Percentiles rank a stretch among this genome's conserved stretches.
These are phyloP conservation scores for Funneliformis caledonium DNA, from an alignment of 371 early-diverging fungal species.

Conservation along the genomic window DNA sequence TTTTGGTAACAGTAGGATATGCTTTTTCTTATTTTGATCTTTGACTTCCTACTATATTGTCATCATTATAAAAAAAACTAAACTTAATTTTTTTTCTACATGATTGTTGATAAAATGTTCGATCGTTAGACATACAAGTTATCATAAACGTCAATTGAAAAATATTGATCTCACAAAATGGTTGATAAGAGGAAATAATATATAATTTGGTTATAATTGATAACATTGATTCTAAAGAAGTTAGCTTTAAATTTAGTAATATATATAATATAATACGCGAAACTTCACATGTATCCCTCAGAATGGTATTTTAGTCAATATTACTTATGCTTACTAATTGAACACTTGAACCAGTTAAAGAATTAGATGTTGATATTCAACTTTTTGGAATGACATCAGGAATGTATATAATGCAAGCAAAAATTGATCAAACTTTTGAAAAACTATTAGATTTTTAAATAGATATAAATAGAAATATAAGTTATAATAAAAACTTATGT, in stretches of 20 bases:
- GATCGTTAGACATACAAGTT: not conserved
- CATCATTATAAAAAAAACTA: not conserved
- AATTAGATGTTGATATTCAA: not conserved
- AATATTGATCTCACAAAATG: not conserved
- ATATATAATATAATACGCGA: constrained; percentile 2
- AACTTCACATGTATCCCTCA: constrained; percentile 6
- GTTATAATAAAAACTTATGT: not conserved
- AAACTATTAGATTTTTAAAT: not conserved
- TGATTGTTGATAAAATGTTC: not conserved
- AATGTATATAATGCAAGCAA: not conserved
- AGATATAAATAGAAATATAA: no score
- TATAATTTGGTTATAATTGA: constrained; percentile 15
- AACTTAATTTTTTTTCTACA: not conserved
- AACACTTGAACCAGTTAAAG: not conserved
- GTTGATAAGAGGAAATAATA: not conserved
- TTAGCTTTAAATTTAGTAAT: no score
- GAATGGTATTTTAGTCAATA: constrained; percentile 4
- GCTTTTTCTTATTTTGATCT: not conserved
- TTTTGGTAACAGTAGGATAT: not conserved
- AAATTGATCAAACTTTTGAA: not conserved
- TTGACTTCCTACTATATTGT: not conserved
- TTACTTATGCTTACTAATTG: not conserved
- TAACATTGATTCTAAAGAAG: constrained; percentile 16
- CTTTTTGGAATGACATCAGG: constrained; percentile 1
- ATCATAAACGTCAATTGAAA: not conserved